Evolutionary conservation across 441 rosid genomes (phyloP).

Genomic region (Gossypium trilobum): DNA sequence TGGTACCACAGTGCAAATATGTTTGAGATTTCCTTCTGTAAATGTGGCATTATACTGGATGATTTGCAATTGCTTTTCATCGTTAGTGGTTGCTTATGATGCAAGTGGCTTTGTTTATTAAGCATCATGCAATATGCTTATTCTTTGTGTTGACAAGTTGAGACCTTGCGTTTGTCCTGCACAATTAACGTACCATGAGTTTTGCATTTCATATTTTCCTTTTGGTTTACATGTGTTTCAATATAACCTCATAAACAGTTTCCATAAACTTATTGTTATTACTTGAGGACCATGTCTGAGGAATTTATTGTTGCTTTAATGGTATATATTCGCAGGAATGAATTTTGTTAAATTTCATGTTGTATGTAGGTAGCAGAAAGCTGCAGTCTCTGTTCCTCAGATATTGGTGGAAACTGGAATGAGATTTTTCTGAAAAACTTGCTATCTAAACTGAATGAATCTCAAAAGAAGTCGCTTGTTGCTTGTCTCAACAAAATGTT

Average conservation of each 20-base stretch:
- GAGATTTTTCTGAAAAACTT: background rate
- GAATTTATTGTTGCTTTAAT: background rate
- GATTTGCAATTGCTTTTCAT: background rate
- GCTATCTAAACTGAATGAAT: constrained; percentile 26
- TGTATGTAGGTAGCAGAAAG: constrained; percentile 23
- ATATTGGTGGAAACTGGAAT: background rate
- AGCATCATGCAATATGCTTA: background rate
- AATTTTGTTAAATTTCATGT: background rate
- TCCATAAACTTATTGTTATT: background rate
- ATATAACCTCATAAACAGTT: background rate
- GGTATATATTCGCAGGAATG: background rate
- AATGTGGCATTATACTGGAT: background rate
- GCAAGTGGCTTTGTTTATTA: background rate
- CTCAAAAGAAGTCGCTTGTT: constrained; percentile 33
- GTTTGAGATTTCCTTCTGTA: background rate
- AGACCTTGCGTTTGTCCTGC: background rate
- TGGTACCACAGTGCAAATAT: background rate
- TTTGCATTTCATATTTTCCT: background rate
- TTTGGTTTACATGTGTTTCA: background rate
- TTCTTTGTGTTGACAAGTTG: background rate
- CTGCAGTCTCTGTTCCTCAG: constrained; percentile 15
- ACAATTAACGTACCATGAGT: background rate
- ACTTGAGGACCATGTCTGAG: background rate
- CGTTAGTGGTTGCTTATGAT: background rate
- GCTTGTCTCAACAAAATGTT: constrained; percentile 21